phyloP scores from a whole-genome alignment of 1,284 basidiomycete species.

The Marasmius oreades region DNA sequence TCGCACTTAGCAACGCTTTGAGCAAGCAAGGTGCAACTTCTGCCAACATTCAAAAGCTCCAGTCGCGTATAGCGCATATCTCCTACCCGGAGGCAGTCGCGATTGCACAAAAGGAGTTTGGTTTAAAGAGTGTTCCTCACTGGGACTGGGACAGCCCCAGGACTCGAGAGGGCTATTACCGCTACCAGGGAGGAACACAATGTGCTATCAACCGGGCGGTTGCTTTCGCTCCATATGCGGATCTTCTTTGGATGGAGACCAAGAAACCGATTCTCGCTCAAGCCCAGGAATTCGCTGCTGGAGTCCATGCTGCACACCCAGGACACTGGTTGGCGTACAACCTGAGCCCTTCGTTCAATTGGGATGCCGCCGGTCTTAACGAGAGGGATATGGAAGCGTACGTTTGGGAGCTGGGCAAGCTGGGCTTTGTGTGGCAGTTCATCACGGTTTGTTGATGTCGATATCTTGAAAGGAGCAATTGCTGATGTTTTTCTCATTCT shows the following conservation, averaged over 20 bases:
- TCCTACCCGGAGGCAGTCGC: conserved; percentile 71
- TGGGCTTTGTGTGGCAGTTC: conserved; percentile 97
- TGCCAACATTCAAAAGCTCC: conserved; percentile 53
- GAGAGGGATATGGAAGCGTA: conserved; percentile 86
- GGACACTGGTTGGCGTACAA: conserved; percentile 96
- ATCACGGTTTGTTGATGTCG: conserved; percentile 71
- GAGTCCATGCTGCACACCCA: conserved; percentile 79
- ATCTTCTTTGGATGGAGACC: conserved; percentile 97
- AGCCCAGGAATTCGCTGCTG: conserved; percentile 89
- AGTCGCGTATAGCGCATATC: conserved; percentile 55
- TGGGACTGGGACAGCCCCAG: conserved; percentile 96
- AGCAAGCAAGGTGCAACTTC: conserved; percentile 55
- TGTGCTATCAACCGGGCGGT: conserved; percentile 92
- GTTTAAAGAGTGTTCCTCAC: conserved; percentile 68
- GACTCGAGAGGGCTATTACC: conserved; percentile 94
- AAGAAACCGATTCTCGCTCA: conserved; percentile 94
- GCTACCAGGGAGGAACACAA: conserved; percentile 95
- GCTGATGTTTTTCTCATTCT: conserved; percentile 15
- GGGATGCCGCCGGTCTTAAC: conserved; percentile 87
- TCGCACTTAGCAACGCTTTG: conserved; percentile 73
- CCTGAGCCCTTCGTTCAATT: conserved; percentile 90
- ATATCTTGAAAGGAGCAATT: neutral
- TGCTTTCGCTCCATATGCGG: conserved; percentile 92
- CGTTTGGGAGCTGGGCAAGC: conserved; percentile 91
- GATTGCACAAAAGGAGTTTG: conserved; percentile 81